Percentiles rank a stretch among this genome's conserved stretches.
phyloP scores from a whole-genome alignment of 2,329 filamentous ascomycete genomes.

The Stenocarpella maydis region DNA sequence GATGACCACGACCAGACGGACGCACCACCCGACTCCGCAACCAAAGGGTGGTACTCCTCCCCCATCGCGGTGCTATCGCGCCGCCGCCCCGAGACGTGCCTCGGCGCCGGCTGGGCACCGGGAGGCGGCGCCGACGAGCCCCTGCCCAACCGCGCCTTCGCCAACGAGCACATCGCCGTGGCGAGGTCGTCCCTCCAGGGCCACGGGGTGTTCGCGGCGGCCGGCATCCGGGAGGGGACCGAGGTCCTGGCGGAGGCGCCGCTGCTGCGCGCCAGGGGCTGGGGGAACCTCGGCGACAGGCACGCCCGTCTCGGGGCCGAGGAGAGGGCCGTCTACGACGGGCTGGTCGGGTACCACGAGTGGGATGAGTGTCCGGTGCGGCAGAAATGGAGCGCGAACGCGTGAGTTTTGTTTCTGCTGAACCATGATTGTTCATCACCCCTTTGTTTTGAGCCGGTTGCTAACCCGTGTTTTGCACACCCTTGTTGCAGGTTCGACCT shows the following conservation, averaged over 20 bases:
- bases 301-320: conserved; percentile 47
- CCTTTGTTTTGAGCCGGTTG: not conserved
- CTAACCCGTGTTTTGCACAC: not conserved
- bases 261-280: conserved; percentile 46
- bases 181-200: conserved; percentile 52
- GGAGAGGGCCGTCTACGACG: conserved; percentile 46
- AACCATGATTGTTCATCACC: no score
- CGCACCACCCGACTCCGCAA: not conserved
- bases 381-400: conserved; percentile 56
- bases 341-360: conserved; percentile 47
- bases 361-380: conserved; percentile 43
- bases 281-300: conserved; percentile 43
- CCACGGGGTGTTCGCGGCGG: conserved; percentile 56
- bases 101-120: not conserved
- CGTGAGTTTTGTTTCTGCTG: conserved; percentile 46
- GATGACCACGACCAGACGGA: not conserved
- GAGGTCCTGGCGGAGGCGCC: conserved; percentile 56
- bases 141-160: conserved; percentile 39
- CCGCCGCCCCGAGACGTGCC: conserved; percentile 24
- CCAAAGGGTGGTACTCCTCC: not conserved
- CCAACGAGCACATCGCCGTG: conserved; percentile 53
- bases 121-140: not conserved
- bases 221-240: conserved; percentile 48
- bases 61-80: not conserved
- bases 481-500: conserved; percentile 38